Percentiles rank a stretch among this genome's conserved stretches.
These are phyloP conservation scores for Chaetothyriales sp. DNA, from an alignment of 2,329 filamentous ascomycete species.

Conservation along the genomic window DNA sequence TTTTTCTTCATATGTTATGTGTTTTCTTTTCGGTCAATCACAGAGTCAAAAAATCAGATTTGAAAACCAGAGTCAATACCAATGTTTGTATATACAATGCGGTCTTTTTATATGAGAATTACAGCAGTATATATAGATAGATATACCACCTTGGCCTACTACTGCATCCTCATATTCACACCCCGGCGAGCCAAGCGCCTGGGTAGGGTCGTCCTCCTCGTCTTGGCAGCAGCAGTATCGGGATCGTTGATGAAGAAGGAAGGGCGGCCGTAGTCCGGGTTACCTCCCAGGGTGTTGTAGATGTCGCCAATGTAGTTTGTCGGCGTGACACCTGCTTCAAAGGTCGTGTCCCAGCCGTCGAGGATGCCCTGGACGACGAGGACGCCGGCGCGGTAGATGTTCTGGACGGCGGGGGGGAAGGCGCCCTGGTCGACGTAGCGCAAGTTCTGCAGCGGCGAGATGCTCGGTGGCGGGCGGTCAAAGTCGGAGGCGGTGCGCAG, in stretches of 20 bases:
- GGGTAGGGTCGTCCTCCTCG: constrained; percentile 27
- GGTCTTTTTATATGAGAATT: no score
- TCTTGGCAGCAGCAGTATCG: background rate
- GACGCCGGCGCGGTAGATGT: constrained; percentile 51
- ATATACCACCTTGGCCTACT: no score
- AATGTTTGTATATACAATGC: no score
- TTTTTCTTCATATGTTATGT: no score
- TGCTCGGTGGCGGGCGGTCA: constrained; percentile 48
- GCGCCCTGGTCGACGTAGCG: constrained; percentile 46
- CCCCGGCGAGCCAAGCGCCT: no score
- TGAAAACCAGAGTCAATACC: no score
- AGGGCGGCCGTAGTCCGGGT: constrained; percentile 45
- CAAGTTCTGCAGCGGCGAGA: constrained; percentile 44
- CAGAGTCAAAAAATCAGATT: no score
- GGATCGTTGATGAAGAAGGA: constrained; percentile 5
- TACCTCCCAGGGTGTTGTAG: constrained; percentile 51
- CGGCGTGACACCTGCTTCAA: constrained; percentile 40
- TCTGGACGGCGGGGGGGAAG: constrained; percentile 47
- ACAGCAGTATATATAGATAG: no score
- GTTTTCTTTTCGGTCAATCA: no score
- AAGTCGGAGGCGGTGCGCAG: constrained; percentile 58
- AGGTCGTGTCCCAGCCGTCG: constrained; percentile 44
- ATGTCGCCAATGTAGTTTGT: constrained; percentile 57
- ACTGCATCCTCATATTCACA: no score
- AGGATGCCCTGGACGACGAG: constrained; percentile 51